Evolutionary conservation across 1,284 basidiomycete genomes (phyloP).

Genomic region (Boletus mariae): DNA sequence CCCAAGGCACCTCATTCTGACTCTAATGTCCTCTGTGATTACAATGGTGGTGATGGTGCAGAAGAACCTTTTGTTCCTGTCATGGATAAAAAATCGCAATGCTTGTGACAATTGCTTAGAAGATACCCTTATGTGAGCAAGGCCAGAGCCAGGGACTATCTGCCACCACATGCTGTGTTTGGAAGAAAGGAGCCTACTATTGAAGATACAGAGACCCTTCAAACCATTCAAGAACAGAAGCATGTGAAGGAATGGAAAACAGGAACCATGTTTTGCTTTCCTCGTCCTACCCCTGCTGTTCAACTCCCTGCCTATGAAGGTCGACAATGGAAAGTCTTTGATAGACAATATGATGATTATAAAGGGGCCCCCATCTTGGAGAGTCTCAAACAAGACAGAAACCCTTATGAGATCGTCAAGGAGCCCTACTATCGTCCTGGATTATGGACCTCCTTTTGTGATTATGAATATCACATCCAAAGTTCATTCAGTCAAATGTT

Average conservation of each 20-base stretch:
- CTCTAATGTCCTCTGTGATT: too few relatives aligned
- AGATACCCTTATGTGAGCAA: not conserved
- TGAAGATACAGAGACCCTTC: not conserved
- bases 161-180: not conserved
- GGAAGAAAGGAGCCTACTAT: not conserved
- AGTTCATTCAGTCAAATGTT: not conserved
- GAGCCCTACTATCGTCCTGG: not conserved
- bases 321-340: too few relatives aligned
- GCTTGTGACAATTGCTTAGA: not conserved
- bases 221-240: not conserved
- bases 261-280: too few relatives aligned
- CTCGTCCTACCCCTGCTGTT: too few relatives aligned
- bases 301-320: too few relatives aligned
- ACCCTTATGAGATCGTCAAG: not conserved
- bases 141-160: not conserved
- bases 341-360: not conserved
- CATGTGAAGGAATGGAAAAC: not conserved
- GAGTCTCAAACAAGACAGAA: not conserved
- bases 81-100: not conserved
- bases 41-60: too few relatives aligned
- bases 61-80: too few relatives aligned
- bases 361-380: not conserved
- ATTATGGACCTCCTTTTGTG: not conserved
- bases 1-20: too few relatives aligned
- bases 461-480: not conserved